Base-by-base conservation (phyloP, 805 yeast species). In the Hanseniaspora mollemarum region DNA sequence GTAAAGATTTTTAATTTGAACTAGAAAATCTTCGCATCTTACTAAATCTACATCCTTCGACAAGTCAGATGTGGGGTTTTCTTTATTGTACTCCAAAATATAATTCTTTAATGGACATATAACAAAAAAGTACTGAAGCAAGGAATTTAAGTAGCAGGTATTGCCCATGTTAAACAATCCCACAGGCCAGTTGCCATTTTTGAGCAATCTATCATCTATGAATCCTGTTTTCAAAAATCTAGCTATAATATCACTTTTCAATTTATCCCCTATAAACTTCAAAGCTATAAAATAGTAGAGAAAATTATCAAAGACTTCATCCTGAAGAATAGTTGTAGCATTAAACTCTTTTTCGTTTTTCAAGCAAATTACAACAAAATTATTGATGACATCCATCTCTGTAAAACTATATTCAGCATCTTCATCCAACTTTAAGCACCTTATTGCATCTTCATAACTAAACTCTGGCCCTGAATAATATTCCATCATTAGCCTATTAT, bases 91-190 rank as follows among this genome's bases (percentile, higher is more conserved):
- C 1, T 69, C 58, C 49, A 84, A 57, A 18, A 87, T 73, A 54
- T 74, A 72, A 2, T 81, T 76, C 53, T 96, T 72, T 36, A 92
- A 68, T 0, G 96, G 96, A 51, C 77, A 76, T 41, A 92, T 77
- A 6, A 87, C 83, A 67, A 87, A 92, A 63, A 87, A 90, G 60
- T 83, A 90, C 62, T 90, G 98, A 38, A 90, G 67, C 44, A 92
- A 70, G 0, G 97, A 90, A 62, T 92, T 90, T 63, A 92, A 70
- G 58, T 88, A 88, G 65, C 98, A 92, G 0, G 98, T 90, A 62
- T 92, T 92, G 22, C 98, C 98, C 55, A 87, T 88, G 62, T 92
- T 92, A 64, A 83, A 85, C 60, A 92, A 71, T 0, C 98, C 98
- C 3, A 87, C 85, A 0, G 98, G 98, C 77, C 90, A 80, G 45